A percentile compares a stretch with the other conserved stretches of the same genome.
phyloP scores from a whole-genome alignment of 805 yeast species.

The Tetrapisispora phaffii region DNA sequence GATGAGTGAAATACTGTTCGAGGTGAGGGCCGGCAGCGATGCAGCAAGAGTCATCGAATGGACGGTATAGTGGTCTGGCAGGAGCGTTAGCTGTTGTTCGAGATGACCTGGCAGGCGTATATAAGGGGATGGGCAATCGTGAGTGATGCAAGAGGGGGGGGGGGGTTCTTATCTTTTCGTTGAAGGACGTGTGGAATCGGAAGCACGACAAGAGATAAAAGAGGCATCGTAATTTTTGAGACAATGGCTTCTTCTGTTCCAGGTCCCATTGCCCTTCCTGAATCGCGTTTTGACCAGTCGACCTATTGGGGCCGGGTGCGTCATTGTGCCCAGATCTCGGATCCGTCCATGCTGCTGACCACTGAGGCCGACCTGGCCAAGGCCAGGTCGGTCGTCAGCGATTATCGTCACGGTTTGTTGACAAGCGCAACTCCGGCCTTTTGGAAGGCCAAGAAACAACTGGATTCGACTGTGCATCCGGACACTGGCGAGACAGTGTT shows the following conservation, averaged over 20 bases:
- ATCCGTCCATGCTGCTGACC: constrained; percentile 80
- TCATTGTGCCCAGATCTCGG: constrained; percentile 88
- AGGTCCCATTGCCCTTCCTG: constrained; percentile 73
- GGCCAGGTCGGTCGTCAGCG: constrained; percentile 59
- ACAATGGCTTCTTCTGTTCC: constrained; percentile 81
- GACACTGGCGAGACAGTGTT: constrained; percentile 91
- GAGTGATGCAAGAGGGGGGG: no score
- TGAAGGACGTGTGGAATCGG: no score
- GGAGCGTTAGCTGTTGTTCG: no score
- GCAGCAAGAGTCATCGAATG: no score
- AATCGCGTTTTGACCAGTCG: constrained; percentile 64
- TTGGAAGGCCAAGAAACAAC: constrained; percentile 78
- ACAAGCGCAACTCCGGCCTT: constrained; percentile 64
- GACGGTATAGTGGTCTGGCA: no score
- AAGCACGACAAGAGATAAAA: no score
- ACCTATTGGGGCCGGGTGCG: constrained; percentile 91
- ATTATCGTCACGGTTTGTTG: constrained; percentile 60
- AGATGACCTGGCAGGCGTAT: no score
- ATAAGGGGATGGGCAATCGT: no score
- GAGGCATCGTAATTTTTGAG: background rate
- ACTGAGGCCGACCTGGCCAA: constrained; percentile 50
- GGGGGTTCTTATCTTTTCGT: no score
- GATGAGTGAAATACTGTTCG: no score
- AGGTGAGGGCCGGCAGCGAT: no score
- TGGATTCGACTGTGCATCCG: constrained; percentile 92